Percentiles rank a stretch among this genome's conserved stretches.
Evolutionary conservation across 1,284 basidiomycete species (phyloP).

Genomic region (Gomphus bonarii): DNA sequence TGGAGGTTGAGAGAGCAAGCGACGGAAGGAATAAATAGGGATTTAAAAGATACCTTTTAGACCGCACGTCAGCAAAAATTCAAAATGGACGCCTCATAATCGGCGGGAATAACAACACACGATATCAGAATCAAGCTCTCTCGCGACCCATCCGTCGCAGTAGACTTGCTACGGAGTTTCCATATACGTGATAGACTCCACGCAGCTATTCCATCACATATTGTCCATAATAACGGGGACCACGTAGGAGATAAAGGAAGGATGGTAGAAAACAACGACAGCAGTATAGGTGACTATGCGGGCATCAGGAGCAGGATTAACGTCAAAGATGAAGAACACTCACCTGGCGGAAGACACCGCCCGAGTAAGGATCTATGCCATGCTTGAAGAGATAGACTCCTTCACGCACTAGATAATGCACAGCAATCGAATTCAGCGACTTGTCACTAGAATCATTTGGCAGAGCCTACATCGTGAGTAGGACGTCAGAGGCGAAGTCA

Average conservation of each 20-base stretch:
- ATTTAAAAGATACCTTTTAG: conserved; percentile 77
- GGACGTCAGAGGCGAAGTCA: conserved; percentile 76
- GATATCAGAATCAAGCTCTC: conserved; percentile 49
- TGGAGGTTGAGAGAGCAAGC: conserved; percentile 71
- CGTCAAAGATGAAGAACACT: conserved; percentile 17
- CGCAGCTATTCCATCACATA: conserved; percentile 56
- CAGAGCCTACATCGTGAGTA: conserved; percentile 40
- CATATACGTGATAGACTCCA: conserved; percentile 60
- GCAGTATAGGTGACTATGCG: conserved; percentile 67
- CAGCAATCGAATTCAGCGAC: not conserved
- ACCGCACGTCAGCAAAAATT: conserved; percentile 2
- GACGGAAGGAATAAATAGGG: conserved; percentile 78
- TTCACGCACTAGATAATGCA: conserved; percentile 60
- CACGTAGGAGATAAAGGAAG: conserved; percentile 40
- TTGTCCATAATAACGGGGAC: conserved; percentile 59
- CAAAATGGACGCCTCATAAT: not conserved
- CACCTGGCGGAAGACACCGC: conserved; percentile 79
- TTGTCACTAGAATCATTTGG: not conserved
- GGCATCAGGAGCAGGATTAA: conserved; percentile 12
- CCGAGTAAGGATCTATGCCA: conserved; percentile 76
- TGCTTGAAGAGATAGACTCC: conserved; percentile 70
- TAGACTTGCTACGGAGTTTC: conserved; percentile 40
- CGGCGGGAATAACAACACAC: conserved; percentile 32
- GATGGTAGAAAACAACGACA: conserved; percentile 66
- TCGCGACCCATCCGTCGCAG: conserved; percentile 30